Percentiles rank a stretch among this genome's conserved stretches.
phyloP scores from a whole-genome alignment of 179 eudicot genomes.

The Gypsophila paniculata region DNA sequence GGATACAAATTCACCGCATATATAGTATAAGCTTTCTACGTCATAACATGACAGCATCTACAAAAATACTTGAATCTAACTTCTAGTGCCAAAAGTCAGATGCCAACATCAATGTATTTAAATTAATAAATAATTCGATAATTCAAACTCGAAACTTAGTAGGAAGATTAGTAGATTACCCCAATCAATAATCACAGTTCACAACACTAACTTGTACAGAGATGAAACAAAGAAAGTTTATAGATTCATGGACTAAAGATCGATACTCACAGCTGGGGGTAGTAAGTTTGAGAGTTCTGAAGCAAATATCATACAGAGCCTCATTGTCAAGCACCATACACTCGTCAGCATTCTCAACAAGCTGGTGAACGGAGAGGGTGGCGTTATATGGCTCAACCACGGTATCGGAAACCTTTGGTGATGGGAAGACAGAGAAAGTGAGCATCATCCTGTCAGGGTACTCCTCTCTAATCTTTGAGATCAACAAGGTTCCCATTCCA shows the following conservation, averaged over 20 bases:
- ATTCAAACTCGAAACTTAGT: background rate
- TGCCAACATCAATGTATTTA: background rate
- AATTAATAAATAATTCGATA: background rate
- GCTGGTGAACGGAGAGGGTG: conserved; percentile 79
- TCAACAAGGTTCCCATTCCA: conserved; percentile 76
- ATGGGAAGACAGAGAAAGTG: conserved; percentile 71
- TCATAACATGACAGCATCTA: background rate
- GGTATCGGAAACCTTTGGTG: conserved; percentile 77
- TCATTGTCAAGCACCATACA: conserved; percentile 45
- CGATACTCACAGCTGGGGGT: conserved; percentile 63
- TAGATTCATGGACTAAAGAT: background rate
- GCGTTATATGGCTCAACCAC: conserved; percentile 89
- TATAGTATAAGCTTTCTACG: background rate
- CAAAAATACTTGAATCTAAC: background rate
- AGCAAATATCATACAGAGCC: background rate
- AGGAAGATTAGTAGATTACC: background rate
- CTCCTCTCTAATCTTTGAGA: conserved; percentile 74
- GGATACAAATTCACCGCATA: background rate
- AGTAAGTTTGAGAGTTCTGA: background rate
- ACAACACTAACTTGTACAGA: background rate
- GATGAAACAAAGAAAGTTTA: background rate
- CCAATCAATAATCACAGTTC: background rate
- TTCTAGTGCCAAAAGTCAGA: background rate
- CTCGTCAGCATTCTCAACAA: conserved; percentile 84
- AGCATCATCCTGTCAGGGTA: conserved; percentile 87